Evolutionary conservation across 371 early-diverging fungal species (phyloP).

Genomic region (Lichtheimia ornata): DNA sequence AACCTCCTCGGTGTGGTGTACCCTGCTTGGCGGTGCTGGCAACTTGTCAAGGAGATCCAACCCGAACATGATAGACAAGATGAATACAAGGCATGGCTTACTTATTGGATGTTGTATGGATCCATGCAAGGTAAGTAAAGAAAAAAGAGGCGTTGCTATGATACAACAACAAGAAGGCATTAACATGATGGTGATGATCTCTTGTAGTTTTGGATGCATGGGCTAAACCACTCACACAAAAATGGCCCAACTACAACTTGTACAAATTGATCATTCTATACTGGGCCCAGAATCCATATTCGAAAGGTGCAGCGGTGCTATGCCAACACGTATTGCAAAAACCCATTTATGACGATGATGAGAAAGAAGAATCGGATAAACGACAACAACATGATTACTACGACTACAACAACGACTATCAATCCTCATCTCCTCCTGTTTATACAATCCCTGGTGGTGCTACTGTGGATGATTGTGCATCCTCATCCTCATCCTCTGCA

Average conservation of each 20-base stretch:
- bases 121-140: conserved; percentile 41
- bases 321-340: conserved; percentile 42
- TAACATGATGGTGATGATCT: no score
- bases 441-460: not conserved
- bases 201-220: conserved; percentile 48
- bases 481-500: not conserved
- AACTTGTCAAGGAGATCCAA: conserved; percentile 19
- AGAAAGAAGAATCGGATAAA: not conserved
- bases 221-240: conserved; percentile 25
- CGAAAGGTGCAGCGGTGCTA: conserved; percentile 44
- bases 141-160: not conserved
- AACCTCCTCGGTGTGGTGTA: conserved; percentile 44
- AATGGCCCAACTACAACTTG: conserved; percentile 46
- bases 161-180: not conserved
- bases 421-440: not conserved
- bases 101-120: conserved; percentile 57
- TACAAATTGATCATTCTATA: conserved; percentile 48
- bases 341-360: conserved; percentile 19
- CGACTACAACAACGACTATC: not conserved
- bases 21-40: conserved; percentile 43
- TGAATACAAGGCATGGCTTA: conserved; percentile 49
- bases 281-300: conserved; percentile 57
- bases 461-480: not conserved
- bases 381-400: conserved; percentile 1
- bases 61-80: conserved; percentile 9